Percentiles rank a stretch among this genome's conserved stretches.
Evolutionary conservation across 768 basidiomycete species (phyloP).

Genomic region (Mycena galopus): DNA sequence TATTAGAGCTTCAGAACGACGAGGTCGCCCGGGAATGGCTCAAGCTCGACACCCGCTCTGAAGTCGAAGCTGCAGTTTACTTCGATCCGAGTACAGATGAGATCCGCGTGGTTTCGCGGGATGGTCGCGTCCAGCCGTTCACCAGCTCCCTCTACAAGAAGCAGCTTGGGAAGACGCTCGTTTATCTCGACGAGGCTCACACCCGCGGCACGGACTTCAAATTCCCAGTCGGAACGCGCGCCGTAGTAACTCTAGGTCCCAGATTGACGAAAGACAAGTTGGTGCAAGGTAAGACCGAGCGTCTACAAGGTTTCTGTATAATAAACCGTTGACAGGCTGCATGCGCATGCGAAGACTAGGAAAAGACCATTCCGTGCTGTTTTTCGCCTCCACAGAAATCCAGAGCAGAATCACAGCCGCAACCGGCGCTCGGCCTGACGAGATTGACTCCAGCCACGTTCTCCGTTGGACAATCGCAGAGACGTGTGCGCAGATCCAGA

Average conservation of each 20-base stretch:
- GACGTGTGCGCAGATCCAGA: conserved; percentile 21
- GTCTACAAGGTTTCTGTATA: neutral
- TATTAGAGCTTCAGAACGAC: conserved; percentile 62
- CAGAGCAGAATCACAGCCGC: conserved; percentile 7
- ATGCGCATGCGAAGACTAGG: conserved; percentile 69
- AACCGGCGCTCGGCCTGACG: neutral
- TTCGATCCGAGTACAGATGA: conserved; percentile 54
- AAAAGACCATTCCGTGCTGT: conserved; percentile 52
- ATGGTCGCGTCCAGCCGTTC: conserved; percentile 51
- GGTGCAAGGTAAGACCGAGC: conserved; percentile 56
- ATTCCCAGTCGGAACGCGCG: conserved; percentile 55
- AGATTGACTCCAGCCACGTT: conserved; percentile 24
- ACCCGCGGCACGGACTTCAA: conserved; percentile 67
- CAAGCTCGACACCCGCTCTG: conserved; percentile 23
- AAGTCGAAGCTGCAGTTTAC: conserved; percentile 58
- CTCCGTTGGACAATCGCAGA: conserved; percentile 17
- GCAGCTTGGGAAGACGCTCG: conserved; percentile 52
- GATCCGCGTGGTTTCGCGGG: conserved; percentile 50
- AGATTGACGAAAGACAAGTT: conserved; percentile 66
- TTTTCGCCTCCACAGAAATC: conserved; percentile 25
- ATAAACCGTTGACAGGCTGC: conserved; percentile 52
- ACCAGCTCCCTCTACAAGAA: conserved; percentile 52
- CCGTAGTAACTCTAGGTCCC: conserved; percentile 64
- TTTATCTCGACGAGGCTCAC: conserved; percentile 69
- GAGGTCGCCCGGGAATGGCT: conserved; percentile 60